A percentile compares a stretch with the other conserved stretches of the same genome.
phyloP scores from a whole-genome alignment of 164 flowering plant species.

The Nelumbo lutea region DNA sequence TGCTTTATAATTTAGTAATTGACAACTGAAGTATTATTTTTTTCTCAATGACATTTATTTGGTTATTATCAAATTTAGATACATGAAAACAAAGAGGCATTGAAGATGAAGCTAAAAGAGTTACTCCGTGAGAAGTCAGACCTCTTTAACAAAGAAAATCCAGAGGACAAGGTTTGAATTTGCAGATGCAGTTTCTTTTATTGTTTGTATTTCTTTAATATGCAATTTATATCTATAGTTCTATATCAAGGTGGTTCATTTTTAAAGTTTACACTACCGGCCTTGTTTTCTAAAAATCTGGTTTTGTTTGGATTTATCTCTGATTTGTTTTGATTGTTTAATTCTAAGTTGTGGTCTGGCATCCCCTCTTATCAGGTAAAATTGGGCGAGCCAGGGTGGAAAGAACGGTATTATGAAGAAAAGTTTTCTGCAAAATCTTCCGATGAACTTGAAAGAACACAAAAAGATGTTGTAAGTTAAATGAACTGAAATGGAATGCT shows the following conservation, averaged over 20 bases:
- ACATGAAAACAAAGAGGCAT: constrained; percentile 76
- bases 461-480: constrained; percentile 87
- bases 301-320: not conserved
- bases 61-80: constrained; percentile 20
- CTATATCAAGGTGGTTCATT: too few relatives aligned
- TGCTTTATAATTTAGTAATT: not conserved
- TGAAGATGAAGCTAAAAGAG: constrained; percentile 79
- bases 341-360: constrained; percentile 4
- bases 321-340: not conserved
- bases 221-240: not conserved
- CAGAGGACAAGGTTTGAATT: constrained; percentile 75
- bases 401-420: constrained; percentile 89
- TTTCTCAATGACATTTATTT: not conserved
- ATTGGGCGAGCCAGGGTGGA: constrained; percentile 96
- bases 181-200: not conserved
- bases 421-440: constrained; percentile 69
- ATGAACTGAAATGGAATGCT: not conserved
- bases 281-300: not conserved
- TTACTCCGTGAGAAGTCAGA: constrained; percentile 77
- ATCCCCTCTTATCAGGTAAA: constrained; percentile 45
- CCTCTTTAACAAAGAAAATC: constrained; percentile 51
- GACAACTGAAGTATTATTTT: not conserved
- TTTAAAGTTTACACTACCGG: too few relatives aligned
- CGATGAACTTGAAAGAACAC: constrained; percentile 61
- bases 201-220: not conserved